Evolutionary conservation across 306 rosid genomes (phyloP).

Genomic region (Nissolia schottii): DNA sequence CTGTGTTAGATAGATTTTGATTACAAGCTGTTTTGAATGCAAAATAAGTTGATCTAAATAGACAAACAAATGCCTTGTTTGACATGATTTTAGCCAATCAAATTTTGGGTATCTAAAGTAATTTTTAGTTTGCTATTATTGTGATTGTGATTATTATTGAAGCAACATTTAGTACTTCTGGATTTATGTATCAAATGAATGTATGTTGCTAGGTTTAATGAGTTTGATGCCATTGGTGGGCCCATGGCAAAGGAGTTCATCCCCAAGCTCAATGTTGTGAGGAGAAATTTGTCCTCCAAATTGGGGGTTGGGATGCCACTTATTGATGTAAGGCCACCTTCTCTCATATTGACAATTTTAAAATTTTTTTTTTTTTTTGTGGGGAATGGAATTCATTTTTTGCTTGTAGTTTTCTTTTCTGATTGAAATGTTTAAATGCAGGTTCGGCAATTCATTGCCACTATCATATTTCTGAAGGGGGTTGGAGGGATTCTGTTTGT

Average conservation of each 20-base stretch:
- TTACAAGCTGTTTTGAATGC: neutral
- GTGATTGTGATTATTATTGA: neutral
- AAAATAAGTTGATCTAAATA: neutral
- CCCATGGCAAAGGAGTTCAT: slow-evolving; percentile 64
- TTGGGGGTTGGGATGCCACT: slow-evolving; percentile 54
- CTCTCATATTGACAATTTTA: neutral
- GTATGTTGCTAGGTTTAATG: slow-evolving; percentile 59
- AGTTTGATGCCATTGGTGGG: slow-evolving; percentile 72
- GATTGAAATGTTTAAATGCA: slow-evolving; percentile 29
- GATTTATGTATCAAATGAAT: slow-evolving; percentile 22
- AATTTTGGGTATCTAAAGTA: neutral
- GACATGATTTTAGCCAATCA: neutral
- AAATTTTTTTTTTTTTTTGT: no score
- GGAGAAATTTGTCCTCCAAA: slow-evolving; percentile 46
- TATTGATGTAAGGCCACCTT: slow-evolving; percentile 49
- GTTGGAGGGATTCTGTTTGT: slow-evolving; percentile 83
- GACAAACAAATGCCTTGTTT: neutral
- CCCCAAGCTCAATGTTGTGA: slow-evolving; percentile 50
- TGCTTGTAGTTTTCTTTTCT: slow-evolving; percentile 26
- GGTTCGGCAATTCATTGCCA: slow-evolving; percentile 54
- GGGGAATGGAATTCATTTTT: neutral
- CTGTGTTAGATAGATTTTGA: neutral
- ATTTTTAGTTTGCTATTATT: neutral
- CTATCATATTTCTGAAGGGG: slow-evolving; percentile 56
- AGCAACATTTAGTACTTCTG: slow-evolving; percentile 3